Evolutionary conservation across 495 filamentous ascomycete genomes (phyloP), one percentile per base, ranked within the genome.

Genomic region (Rostrohypoxylon terebratum): DNA sequence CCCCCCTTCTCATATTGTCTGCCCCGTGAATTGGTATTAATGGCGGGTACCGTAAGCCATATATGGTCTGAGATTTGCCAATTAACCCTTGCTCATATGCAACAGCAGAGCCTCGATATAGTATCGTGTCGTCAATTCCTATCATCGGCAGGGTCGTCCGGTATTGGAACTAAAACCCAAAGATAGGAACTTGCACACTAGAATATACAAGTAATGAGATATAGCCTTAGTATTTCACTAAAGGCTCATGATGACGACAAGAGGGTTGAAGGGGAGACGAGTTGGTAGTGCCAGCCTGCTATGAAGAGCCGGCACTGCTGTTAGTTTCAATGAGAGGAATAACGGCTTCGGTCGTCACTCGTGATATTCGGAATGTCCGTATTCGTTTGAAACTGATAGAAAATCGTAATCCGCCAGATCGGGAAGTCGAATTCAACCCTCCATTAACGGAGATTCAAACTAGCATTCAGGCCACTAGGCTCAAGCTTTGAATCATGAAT

Each of bases 171-270:
- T 20, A 21, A 38, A 59, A 33, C 59, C 36, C 8, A 31, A 66
- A 55, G 54, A 60, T 31, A 61, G 23, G 45, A 60, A 64, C 62
- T 65, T 53, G 65, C 31, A 31, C 54, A 16, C 48, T 33, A 23
- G 20, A 23, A 59, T 59, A 42, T 38, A 50, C 65, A 57, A 63
- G 57, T 45, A 45, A 53, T 58, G 44, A 65, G 31, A 73, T 34
- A 11, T 42, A 23, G 40, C 2, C 23, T 18, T 50, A 53, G 33
- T 59, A 55, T 55, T 20, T 55, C 14, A 14, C 14, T 3, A 23
- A 47, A 25, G 65, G 34, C 25, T 13, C 31, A 44, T 42, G 11
- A 3, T 55, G 44, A 50, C 51, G 40, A 58, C 28, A 65, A 42
- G 36, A 11, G 20, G 36, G 20, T 23, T 40, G 36, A 59, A 42